Conservation (phyloP, 2,329 filamentous ascomycete species). For the Sporothrix dimorphospora region DNA sequence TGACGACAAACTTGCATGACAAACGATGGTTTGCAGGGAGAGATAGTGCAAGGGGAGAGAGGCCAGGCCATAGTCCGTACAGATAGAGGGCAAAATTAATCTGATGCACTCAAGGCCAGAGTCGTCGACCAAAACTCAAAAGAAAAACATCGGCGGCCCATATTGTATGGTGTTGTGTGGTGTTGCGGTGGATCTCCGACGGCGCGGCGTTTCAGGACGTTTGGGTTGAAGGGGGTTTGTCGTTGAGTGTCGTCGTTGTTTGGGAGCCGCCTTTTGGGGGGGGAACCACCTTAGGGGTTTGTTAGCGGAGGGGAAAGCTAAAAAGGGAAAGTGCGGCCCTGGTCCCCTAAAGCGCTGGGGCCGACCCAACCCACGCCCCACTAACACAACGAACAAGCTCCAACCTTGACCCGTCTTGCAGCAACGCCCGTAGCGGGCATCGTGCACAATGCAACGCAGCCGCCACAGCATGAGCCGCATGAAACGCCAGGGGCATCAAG, state of each 20-base stretch:
- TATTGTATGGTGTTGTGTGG: slow-evolving; percentile 7
- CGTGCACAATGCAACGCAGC: slow-evolving; percentile 11
- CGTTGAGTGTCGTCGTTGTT: slow-evolving; percentile 2
- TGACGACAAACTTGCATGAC: not conserved
- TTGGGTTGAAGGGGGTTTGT: not conserved
- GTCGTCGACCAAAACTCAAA: not conserved
- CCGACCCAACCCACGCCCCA: not conserved
- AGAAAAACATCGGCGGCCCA: not conserved
- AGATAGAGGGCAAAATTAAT: not conserved
- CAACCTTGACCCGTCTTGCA: not conserved
- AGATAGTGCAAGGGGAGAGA: not conserved
- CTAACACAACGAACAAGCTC: not conserved
- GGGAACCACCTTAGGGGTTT: too few species aligned
- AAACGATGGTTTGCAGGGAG: not conserved
- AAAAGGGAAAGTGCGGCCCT: not conserved
- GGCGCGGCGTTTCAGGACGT: slow-evolving; percentile 20
- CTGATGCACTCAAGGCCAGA: not conserved
- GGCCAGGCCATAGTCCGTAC: not conserved
- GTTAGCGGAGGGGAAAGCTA: not conserved
- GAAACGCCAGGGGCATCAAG: slow-evolving; percentile 18
- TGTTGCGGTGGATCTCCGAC: slow-evolving; percentile 26
- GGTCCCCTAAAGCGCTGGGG: not conserved
- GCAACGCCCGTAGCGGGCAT: slow-evolving; percentile 5
- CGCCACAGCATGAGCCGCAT: slow-evolving; percentile 22
- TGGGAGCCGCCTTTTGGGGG: not conserved